Conservation (phyloP, 352 stramenopile species). For the Halophytophthora batemanensis region DNA sequence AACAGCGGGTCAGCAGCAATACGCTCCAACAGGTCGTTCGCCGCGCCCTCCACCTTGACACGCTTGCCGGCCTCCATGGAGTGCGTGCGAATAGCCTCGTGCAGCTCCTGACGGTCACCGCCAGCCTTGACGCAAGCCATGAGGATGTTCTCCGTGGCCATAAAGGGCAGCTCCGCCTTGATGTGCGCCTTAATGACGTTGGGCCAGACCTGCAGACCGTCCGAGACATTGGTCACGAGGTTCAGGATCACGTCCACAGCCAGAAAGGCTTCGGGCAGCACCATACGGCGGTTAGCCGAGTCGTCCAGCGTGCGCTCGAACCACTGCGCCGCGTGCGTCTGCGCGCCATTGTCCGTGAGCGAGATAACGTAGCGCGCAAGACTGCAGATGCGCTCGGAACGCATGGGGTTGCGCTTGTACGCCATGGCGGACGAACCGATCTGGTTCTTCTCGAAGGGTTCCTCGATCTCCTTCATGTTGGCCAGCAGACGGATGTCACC, state of each 20-base stretch:
- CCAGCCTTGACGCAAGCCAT: slow-evolving; percentile 99
- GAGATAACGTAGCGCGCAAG: slow-evolving; percentile 98
- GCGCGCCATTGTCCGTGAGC: slow-evolving; percentile 94
- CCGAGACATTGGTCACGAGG: slow-evolving; percentile 95
- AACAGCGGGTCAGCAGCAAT: slow-evolving; percentile 95
- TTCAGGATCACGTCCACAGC: slow-evolving; percentile 98
- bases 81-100: slow-evolving; percentile 98
- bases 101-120: slow-evolving; percentile 96
- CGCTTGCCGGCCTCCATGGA: slow-evolving; percentile 97
- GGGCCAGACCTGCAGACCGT: slow-evolving; percentile 95
- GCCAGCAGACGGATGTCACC: slow-evolving; percentile 98
- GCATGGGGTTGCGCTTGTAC: slow-evolving; percentile 99
- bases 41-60: slow-evolving; percentile 97
- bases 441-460: slow-evolving; percentile 92
- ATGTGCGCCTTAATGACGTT: slow-evolving; percentile 97
- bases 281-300: slow-evolving; percentile 97
- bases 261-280: slow-evolving; percentile 97
- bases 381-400: slow-evolving; percentile 97
- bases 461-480: slow-evolving; percentile 99
- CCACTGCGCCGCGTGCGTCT: slow-evolving; percentile 98
- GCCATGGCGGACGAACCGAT: slow-evolving; percentile 99
- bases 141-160: slow-evolving; percentile 99
- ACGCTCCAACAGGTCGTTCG: slow-evolving; percentile 97
- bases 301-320: slow-evolving; percentile 99
- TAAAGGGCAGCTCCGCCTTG: slow-evolving; percentile 98